Conservation (phyloP, 2,329 filamentous ascomycete genomes). For the Verticillium klebahnii region DNA sequence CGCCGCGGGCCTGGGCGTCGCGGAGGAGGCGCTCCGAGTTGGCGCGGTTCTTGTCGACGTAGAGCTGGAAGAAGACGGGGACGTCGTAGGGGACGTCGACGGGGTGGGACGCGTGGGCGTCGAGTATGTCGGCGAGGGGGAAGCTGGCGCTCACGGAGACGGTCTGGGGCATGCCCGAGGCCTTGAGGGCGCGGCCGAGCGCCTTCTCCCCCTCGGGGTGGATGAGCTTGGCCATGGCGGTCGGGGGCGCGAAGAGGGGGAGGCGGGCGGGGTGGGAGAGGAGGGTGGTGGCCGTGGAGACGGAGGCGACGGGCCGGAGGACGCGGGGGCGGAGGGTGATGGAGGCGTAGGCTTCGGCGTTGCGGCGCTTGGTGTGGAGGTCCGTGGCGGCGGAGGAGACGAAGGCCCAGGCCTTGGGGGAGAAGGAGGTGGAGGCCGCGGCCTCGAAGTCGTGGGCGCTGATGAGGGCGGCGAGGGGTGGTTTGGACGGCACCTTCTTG, state of each 20-base stretch:
- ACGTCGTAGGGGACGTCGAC: slow-evolving; percentile 17
- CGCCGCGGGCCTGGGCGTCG: slow-evolving; percentile 38
- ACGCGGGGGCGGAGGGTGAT: slow-evolving; percentile 58
- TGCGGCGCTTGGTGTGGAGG: slow-evolving; percentile 50
- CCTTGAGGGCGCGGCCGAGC: slow-evolving; percentile 10
- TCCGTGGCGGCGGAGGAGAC: slow-evolving; percentile 63
- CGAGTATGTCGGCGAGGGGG: slow-evolving; percentile 46
- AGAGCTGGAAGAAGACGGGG: slow-evolving; percentile 55
- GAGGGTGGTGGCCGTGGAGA: slow-evolving; percentile 47
- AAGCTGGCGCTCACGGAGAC: slow-evolving; percentile 60
- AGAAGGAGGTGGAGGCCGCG: slow-evolving; percentile 49
- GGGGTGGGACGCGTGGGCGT: slow-evolving; percentile 4
- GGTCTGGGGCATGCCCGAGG: slow-evolving; percentile 51
- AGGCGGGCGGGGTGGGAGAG: slow-evolving; percentile 46
- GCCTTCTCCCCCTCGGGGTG: slow-evolving; percentile 55
- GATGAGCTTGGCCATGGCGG: slow-evolving; percentile 59
- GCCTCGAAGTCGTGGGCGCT: slow-evolving; percentile 56
- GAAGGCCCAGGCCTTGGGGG: slow-evolving; percentile 65
- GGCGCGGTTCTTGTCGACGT: slow-evolving; percentile 51
- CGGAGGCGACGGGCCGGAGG: slow-evolving; percentile 48
- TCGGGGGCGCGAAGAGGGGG: slow-evolving; percentile 61
- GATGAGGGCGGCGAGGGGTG: slow-evolving; percentile 49
- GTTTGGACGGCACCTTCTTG: slow-evolving; percentile 23
- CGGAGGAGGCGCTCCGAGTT: slow-evolving; percentile 46
- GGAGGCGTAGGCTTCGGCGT: slow-evolving; percentile 47